Conservation (phyloP, 1,139 yeast species). For the Zygosaccharomyces pseudobailii region DNA sequence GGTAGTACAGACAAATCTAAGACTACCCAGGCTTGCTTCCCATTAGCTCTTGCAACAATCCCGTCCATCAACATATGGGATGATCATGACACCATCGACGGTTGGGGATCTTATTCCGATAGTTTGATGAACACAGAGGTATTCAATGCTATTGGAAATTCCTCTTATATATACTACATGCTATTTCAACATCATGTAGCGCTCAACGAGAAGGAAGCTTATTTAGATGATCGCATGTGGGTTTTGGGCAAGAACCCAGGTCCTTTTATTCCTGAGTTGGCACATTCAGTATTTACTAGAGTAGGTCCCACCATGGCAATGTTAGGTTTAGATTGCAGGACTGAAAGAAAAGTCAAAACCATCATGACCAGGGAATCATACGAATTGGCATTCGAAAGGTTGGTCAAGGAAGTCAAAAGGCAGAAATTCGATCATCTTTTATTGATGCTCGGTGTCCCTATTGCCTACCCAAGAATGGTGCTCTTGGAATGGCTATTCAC, state of each 20-base stretch:
- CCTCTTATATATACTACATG: slow-evolving; percentile 83
- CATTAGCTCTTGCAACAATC: slow-evolving; percentile 72
- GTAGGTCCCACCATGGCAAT: slow-evolving; percentile 71
- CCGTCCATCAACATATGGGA: slow-evolving; percentile 84
- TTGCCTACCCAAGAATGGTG: slow-evolving; percentile 87
- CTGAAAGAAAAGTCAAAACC: slow-evolving; percentile 68
- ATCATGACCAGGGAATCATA: slow-evolving; percentile 58
- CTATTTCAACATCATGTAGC: slow-evolving; percentile 82
- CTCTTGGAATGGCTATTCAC: slow-evolving; percentile 77
- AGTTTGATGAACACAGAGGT: slow-evolving; percentile 66
- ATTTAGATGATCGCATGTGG: slow-evolving; percentile 52
- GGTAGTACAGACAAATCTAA: slow-evolving; percentile 52
- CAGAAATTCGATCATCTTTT: slow-evolving; percentile 65
- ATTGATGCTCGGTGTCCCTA: slow-evolving; percentile 88
- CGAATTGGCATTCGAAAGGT: slow-evolving; percentile 52
- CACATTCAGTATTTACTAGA: slow-evolving; percentile 65
- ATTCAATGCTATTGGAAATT: slow-evolving; percentile 64
- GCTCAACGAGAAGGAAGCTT: slow-evolving; percentile 40
- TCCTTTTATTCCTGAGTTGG: slow-evolving; percentile 58
- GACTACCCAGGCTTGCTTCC: slow-evolving; percentile 63
- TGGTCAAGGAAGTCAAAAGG: slow-evolving; percentile 48
- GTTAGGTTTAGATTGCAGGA: slow-evolving; percentile 85
- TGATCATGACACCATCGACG: slow-evolving; percentile 92
- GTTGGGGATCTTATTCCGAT: slow-evolving; percentile 84
- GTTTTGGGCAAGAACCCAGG: slow-evolving; percentile 50